These are phyloP conservation scores for Colletotrichum shisoi DNA, from an alignment of 2,329 filamentous ascomycete species.

Conservation along the genomic window DNA sequence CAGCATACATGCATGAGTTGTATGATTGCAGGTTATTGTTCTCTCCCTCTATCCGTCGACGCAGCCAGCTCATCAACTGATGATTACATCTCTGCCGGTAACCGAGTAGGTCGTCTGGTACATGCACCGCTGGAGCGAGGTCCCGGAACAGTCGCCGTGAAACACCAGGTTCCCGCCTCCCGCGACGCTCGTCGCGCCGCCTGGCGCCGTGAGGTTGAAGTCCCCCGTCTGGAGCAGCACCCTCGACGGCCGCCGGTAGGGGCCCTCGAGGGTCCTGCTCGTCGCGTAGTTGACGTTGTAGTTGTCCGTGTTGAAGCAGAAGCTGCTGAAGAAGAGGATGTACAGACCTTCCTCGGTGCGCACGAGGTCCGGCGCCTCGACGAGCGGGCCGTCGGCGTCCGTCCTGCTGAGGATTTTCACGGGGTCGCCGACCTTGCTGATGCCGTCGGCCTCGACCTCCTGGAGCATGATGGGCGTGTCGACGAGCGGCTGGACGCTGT, in stretches of 20 bases:
- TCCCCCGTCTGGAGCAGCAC: slow-evolving; percentile 51
- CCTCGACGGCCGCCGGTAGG: slow-evolving; percentile 47
- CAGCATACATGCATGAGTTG: not conserved
- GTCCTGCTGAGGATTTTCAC: slow-evolving; percentile 57
- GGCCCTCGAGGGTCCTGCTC: slow-evolving; percentile 50
- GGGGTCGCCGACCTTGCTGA: slow-evolving; percentile 61
- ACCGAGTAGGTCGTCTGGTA: slow-evolving; percentile 44
- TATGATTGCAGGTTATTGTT: slow-evolving; percentile 3
- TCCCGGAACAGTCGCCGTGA: slow-evolving; percentile 49
- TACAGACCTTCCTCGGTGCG: slow-evolving; percentile 59
- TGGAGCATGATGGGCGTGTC: slow-evolving; percentile 67
- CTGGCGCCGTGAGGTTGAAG: slow-evolving; percentile 52
- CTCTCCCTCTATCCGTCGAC: not conserved
- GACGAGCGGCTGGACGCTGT: slow-evolving; percentile 51
- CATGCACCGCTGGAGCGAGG: slow-evolving; percentile 47
- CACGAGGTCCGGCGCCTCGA: slow-evolving; percentile 68
- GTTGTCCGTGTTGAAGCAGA: slow-evolving; percentile 61
- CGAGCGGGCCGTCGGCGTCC: slow-evolving; percentile 59
- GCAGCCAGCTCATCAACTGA: slow-evolving; percentile 20
- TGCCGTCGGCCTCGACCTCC: slow-evolving; percentile 58
- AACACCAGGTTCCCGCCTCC: slow-evolving; percentile 48
- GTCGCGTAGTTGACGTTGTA: slow-evolving; percentile 71
- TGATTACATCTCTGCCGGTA: slow-evolving; percentile 35
- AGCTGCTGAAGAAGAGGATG: slow-evolving; percentile 68
- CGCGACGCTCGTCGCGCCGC: slow-evolving; percentile 50